Conservation (phyloP, 352 stramenopile species). For the Pythium insidiosum region DNA sequence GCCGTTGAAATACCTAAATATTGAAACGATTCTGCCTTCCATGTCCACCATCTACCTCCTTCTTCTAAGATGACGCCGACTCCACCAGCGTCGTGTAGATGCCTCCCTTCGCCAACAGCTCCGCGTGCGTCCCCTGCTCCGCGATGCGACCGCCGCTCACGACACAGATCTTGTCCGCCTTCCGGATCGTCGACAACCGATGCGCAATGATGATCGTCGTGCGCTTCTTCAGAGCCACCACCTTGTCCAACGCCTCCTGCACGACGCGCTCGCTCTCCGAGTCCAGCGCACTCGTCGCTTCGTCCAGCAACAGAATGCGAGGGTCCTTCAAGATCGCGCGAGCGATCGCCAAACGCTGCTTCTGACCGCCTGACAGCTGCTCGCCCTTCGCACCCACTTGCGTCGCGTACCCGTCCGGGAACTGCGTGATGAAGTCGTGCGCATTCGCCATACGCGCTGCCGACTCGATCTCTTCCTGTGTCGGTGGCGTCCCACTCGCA, state of each 20-base stretch:
- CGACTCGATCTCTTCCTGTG: slow-evolving; percentile 74
- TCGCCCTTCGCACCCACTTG: slow-evolving; percentile 90
- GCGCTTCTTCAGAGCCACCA: slow-evolving; percentile 39
- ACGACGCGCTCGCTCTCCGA: slow-evolving; percentile 77
- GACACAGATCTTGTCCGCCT: slow-evolving; percentile 93
- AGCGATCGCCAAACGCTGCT: slow-evolving; percentile 88
- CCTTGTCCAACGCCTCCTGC: slow-evolving; percentile 67
- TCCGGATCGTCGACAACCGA: slow-evolving; percentile 89
- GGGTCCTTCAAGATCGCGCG: slow-evolving; percentile 88
- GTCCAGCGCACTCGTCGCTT: slow-evolving; percentile 86
- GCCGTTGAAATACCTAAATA: too few species aligned
- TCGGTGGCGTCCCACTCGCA: too few species aligned
- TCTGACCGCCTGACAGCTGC: slow-evolving; percentile 58
- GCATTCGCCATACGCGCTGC: slow-evolving; percentile 90
- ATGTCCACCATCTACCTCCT: too few species aligned
- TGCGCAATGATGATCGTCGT: slow-evolving; percentile 94
- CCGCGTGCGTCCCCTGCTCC: slow-evolving; percentile 89
- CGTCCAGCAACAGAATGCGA: slow-evolving; percentile 86
- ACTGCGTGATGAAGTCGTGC: slow-evolving; percentile 86
- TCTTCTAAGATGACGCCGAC: too few species aligned
- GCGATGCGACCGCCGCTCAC: slow-evolving; percentile 88
- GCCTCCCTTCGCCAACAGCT: slow-evolving; percentile 55
- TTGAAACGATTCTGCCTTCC: too few species aligned
- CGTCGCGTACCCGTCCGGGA: slow-evolving; percentile 90
- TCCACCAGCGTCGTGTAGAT: slow-evolving; percentile 19